These are phyloP conservation scores for Colletotrichum gigasporum DNA, from an alignment of 2,329 filamentous ascomycete genomes.

Conservation along the genomic window DNA sequence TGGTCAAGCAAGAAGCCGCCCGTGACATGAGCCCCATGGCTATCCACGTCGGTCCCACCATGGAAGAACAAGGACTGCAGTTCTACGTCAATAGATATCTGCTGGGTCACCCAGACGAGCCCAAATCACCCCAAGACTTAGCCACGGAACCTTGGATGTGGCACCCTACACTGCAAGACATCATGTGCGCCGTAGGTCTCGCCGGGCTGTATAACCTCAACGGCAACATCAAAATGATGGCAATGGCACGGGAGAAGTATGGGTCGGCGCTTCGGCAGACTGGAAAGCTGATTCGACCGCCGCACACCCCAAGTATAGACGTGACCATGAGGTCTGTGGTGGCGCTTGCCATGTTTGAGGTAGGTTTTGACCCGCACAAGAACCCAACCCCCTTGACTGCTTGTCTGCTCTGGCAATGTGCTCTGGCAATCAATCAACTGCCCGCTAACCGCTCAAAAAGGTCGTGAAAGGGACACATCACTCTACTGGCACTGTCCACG, in stretches of 20 bases:
- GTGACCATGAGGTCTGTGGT: slow-evolving; percentile 63
- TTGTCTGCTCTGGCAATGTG: background rate
- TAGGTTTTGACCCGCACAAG: slow-evolving; percentile 40
- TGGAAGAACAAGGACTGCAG: slow-evolving; percentile 57
- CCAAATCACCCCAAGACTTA: slow-evolving; percentile 48
- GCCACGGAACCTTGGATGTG: slow-evolving; percentile 47
- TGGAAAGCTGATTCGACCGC: slow-evolving; percentile 49
- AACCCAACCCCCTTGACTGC: background rate
- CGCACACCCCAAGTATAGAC: slow-evolving; percentile 46
- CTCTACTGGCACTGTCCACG: slow-evolving; percentile 60
- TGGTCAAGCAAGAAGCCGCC: slow-evolving; percentile 16
- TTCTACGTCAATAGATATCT: slow-evolving; percentile 63
- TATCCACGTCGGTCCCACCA: slow-evolving; percentile 49
- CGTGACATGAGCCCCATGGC: slow-evolving; percentile 28
- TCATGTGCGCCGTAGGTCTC: slow-evolving; percentile 66
- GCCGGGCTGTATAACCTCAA: slow-evolving; percentile 66
- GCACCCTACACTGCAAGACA: slow-evolving; percentile 52
- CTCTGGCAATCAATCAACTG: too few species aligned
- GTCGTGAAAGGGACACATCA: slow-evolving; percentile 57
- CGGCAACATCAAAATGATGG: slow-evolving; percentile 54
- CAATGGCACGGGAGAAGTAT: slow-evolving; percentile 62
- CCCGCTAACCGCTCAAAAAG: slow-evolving; percentile 40
- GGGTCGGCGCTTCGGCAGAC: slow-evolving; percentile 60
- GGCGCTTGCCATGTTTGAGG: slow-evolving; percentile 70
- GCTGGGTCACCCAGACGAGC: slow-evolving; percentile 61